Conservation (phyloP, 148 eudicot species). For the Talinum fruticosum region DNA sequence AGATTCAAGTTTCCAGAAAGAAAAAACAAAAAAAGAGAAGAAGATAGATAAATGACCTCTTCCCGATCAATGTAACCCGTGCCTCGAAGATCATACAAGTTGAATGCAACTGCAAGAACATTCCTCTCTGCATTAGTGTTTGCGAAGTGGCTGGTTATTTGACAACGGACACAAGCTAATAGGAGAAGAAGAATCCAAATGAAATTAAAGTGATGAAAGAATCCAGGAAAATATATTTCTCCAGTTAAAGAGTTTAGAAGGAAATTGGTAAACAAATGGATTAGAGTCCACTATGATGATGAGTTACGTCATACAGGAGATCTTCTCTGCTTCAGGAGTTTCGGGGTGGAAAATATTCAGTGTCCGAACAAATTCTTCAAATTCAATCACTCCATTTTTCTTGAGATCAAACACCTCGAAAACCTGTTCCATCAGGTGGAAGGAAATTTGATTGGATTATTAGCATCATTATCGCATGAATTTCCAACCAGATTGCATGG, state of each 20-base stretch:
- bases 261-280: background rate
- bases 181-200: background rate
- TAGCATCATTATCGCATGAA: background rate
- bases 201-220: background rate
- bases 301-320: constrained; percentile 27
- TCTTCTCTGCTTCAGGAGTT: constrained; percentile 28
- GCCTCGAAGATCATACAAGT: constrained; percentile 31
- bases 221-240: background rate
- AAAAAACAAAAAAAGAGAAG: background rate
- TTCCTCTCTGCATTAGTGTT: constrained; percentile 8
- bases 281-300: background rate
- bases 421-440: constrained; percentile 14
- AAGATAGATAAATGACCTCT: constrained; percentile 28
- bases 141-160: background rate
- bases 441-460: background rate
- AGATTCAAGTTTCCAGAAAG: too few relatives aligned
- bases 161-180: too few relatives aligned
- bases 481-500: background rate
- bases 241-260: background rate
- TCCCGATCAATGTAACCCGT: constrained; percentile 41
- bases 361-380: constrained; percentile 37
- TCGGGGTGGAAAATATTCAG: constrained; percentile 41
- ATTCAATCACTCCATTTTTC: constrained; percentile 35
- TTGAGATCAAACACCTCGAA: constrained; percentile 37
- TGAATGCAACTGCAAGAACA: constrained; percentile 39